These are phyloP conservation scores for Musa troglodytarum DNA, from an alignment of 176 grass and related monocot species.

Conservation along the genomic window DNA sequence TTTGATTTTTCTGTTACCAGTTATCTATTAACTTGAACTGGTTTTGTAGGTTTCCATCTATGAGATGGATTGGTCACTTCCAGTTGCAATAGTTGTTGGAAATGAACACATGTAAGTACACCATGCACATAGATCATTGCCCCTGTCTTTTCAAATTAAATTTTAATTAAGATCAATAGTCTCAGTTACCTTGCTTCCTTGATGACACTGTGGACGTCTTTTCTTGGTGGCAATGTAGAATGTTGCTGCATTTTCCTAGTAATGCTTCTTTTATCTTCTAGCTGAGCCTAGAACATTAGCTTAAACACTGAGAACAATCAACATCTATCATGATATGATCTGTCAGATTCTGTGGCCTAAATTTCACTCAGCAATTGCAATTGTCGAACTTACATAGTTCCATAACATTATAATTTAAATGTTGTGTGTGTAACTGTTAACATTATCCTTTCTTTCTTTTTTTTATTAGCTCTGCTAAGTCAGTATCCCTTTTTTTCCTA, in stretches of 20 bases:
- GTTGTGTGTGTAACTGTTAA: no score
- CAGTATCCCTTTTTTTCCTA: neutral
- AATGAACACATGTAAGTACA: conserved; percentile 68
- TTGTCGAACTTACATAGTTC: no score
- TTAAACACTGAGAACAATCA: no score
- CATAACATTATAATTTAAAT: no score
- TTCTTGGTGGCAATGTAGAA: neutral
- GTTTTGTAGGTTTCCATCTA: conserved; percentile 72
- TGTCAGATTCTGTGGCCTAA: no score
- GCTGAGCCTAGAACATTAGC: no score
- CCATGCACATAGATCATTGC: conserved; percentile 11
- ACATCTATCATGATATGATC: no score
- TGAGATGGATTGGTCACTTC: conserved; percentile 96
- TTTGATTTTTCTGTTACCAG: neutral
- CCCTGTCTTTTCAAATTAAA: conserved; percentile 18
- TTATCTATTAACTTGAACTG: neutral
- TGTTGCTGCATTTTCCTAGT: neutral
- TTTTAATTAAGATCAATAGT: neutral
- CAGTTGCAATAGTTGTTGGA: conserved; percentile 92
- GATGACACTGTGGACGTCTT: neutral
- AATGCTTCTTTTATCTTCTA: neutral
- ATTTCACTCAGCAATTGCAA: no score
- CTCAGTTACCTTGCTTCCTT: neutral
- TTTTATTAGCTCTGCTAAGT: no score
- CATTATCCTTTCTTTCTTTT: no score